Base-by-base conservation (phyloP, 768 basidiomycete species). In the Suillus clintonianus region DNA sequence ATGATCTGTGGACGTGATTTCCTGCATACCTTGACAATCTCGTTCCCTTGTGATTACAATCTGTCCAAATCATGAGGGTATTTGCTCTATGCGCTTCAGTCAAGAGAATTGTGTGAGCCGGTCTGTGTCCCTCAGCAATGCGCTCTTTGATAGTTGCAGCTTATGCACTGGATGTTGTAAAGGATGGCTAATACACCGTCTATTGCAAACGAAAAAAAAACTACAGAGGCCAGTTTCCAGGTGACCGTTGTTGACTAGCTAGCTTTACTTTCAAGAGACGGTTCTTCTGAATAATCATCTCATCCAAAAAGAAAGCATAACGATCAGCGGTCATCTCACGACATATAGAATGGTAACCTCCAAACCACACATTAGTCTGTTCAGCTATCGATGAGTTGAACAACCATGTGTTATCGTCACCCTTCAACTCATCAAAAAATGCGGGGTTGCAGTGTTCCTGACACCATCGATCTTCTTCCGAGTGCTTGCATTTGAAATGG, bases 11-110 rank as follows among this genome's bases (percentile, higher is more conserved):
- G 80, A 43, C 93, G 95, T 7, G 83, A 87, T 71, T 82, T 86
- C 53, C 84, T 79, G 72, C 96, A 98, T 9, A 95, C 87, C 11
- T 77, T 81, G 13, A 83, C 86, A 42, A 99, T 86, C 74, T 99
- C 96, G 67, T 85, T 85, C 3, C 97, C 97, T 99, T 97, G 70
- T 97, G 82, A 79, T 99, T 97, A 75, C 97, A 99, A 82, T 99
- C 97, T 34, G 97, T 99, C 97, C 97, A 99, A 66, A 99, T 98
- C 92, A 99, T 95, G 53, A 99, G 79, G 67, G 86, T 86, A 61
- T 95, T 86, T 9, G 90, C 87, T 13, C 80, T 78, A 53, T 88
- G 82, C 2, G 95, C 94, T 76, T 96, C 94, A 2, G 72, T 76
- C 61, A 78, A 77, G 30, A 99, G 82, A 72, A n/a, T n/a, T n/a